Percentiles rank a stretch among this genome's conserved stretches.
These are phyloP conservation scores for Xylaria curta DNA, from an alignment of 495 filamentous ascomycete genomes.

Conservation along the genomic window DNA sequence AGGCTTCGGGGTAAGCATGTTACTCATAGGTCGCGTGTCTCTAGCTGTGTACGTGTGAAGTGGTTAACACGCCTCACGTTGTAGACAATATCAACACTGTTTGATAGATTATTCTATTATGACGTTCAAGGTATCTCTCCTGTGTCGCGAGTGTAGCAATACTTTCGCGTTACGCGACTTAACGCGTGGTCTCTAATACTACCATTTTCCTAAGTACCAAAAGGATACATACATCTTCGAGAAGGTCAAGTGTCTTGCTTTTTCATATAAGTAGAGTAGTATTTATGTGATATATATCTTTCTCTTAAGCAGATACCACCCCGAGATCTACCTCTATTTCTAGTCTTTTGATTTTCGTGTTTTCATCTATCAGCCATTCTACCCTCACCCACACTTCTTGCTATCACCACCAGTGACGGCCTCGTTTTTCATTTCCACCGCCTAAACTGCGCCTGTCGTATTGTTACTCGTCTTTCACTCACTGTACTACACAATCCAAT, in stretches of 20 bases:
- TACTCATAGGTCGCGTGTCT: conserved; percentile 8
- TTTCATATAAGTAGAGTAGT: not conserved
- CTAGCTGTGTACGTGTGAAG: conserved; percentile 12
- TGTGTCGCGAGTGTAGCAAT: not conserved
- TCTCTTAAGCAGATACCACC: not conserved
- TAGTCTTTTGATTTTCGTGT: not conserved
- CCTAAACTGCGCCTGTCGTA: not conserved
- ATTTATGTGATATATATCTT: conserved; percentile 12
- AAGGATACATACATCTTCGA: not conserved
- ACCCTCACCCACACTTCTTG: not conserved
- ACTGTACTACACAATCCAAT: not conserved
- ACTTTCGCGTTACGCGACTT: conserved; percentile 24
- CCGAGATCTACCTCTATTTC: not conserved
- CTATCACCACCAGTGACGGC: not conserved
- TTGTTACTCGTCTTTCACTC: not conserved
- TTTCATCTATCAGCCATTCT: not conserved
- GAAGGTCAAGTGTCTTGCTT: conserved; percentile 12
- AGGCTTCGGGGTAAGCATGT: not conserved
- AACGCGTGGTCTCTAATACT: conserved; percentile 23
- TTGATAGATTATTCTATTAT: not conserved
- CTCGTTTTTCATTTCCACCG: not conserved
- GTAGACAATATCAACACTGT: not conserved
- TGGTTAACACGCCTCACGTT: not conserved
- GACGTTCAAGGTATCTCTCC: not conserved
- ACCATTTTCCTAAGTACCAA: conserved; percentile 8